phyloP scores from a whole-genome alignment of 805 yeast genomes.

The Ogataea siamensis region DNA sequence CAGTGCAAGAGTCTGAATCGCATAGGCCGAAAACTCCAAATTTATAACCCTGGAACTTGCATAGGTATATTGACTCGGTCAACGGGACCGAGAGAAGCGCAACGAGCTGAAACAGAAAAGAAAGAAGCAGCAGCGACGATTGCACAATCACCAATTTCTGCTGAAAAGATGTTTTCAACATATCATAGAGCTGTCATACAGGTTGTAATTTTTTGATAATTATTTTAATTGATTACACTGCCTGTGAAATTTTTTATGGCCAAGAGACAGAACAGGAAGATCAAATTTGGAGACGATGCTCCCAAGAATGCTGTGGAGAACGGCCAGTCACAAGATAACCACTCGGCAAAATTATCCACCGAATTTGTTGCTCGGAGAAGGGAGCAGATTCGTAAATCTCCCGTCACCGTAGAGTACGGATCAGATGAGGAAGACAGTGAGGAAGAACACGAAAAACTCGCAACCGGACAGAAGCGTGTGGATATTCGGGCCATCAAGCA shows the following conservation, averaged over 20 bases:
- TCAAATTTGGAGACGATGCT: constrained; percentile 22
- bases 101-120: constrained; percentile 56
- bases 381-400: not conserved
- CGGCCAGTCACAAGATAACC: not conserved
- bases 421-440: constrained; percentile 22
- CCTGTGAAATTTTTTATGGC: constrained; percentile 9
- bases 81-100: constrained; percentile 64
- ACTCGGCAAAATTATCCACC: not conserved
- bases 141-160: constrained; percentile 23
- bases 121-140: constrained; percentile 38
- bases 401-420: constrained; percentile 14
- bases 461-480: constrained; percentile 23
- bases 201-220: not conserved
- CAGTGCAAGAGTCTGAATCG: constrained; percentile 38
- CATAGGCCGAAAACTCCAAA: constrained; percentile 78
- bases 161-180: constrained; percentile 13
- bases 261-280: constrained; percentile 28
- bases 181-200: constrained; percentile 1
- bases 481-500: constrained; percentile 29
- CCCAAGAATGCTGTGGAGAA: not conserved
- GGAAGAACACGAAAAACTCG: constrained; percentile 19
- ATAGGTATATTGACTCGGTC: constrained; percentile 45
- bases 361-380: not conserved
- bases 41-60: constrained; percentile 45
- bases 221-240: constrained; percentile 8